Evolutionary conservation across 1,284 basidiomycete species (phyloP), one percentile per base, ranked within the genome.

Genomic region (Moniliophthora roreri): DNA sequence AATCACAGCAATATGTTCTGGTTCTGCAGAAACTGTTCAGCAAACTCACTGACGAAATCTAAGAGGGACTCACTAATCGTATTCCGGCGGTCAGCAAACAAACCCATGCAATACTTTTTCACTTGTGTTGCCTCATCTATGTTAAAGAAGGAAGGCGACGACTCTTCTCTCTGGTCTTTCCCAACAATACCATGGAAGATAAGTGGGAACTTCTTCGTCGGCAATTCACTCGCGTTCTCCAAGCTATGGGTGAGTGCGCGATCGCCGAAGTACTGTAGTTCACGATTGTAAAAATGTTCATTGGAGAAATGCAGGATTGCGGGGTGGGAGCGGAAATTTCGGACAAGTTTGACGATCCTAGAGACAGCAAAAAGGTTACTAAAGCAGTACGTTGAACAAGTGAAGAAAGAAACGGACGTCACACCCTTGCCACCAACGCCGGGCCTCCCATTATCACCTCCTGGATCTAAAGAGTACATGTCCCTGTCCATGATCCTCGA

Each of bases 291-390:
- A 63, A 86, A 84, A 26, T 63, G 62, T 48, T 78, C 72, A 56
- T 84, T 85, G 0, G 84, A 79, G 66, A 79, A 85, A 26, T 72
- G 68, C 13, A 85, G 67, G 50, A 87, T 85, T 0, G 74, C 70
- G 1, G 62, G 57, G 60, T 86, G 84, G 2, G 81, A 85, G 1
- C 84, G 75, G 69, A 76, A 83, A 65, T 85, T 84, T 58, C 80
- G 75, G 28, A 71, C 67, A 5, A 85, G 69, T 62, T 79, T 77
- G 32, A 80, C 70, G 42, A 78, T 68, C 13, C 80, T 82, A 34
- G 13, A 24, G 1, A 48, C 2, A 5, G 45, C 18, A 41, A 41
- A 10, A 23, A 18, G 21, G 40, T 38, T 48, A 45, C 35, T 15
- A 18, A 51, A 40, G 8, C 10, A 4, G 16, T 3, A 10, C 2